These are phyloP conservation scores for Tetradesmus lagerheimii DNA, from an alignment of 139 green algal species.

Conservation along the genomic window DNA sequence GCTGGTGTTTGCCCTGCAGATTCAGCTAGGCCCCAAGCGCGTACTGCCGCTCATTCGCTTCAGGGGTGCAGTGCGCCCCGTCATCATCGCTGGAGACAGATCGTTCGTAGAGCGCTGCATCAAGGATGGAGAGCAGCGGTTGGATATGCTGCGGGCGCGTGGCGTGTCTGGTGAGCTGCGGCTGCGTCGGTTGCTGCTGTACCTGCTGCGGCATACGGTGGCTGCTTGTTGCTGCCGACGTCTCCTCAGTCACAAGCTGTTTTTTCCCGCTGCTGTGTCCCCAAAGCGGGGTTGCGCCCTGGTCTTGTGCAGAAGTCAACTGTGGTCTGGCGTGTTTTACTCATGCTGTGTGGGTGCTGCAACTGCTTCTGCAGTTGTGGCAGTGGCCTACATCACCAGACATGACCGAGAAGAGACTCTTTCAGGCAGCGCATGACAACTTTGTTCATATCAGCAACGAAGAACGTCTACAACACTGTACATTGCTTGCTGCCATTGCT, in stretches of 20 bases:
- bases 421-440: too few species aligned
- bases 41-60: constrained; percentile 84
- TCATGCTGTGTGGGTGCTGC: neutral
- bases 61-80: constrained; percentile 77
- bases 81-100: constrained; percentile 83
- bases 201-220: too few species aligned
- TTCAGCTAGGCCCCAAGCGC: constrained; percentile 66
- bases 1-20: constrained; percentile 50
- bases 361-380: constrained; percentile 54
- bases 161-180: constrained; percentile 74
- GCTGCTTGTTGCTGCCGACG: neutral
- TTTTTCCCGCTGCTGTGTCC: too few species aligned
- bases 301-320: too few species aligned
- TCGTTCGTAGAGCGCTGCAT: constrained; percentile 70
- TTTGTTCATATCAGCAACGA: too few species aligned
- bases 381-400: constrained; percentile 51
- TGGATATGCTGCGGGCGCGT: constrained; percentile 72
- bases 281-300: too few species aligned
- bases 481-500: neutral
- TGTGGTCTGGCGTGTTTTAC: too few species aligned
- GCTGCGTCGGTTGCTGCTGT: neutral
- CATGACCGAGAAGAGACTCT: constrained; percentile 71
- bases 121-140: constrained; percentile 65
- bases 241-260: too few species aligned
- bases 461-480: too few species aligned